A percentile compares a stretch with the other conserved stretches of the same genome.
These are phyloP conservation scores for Cyclocybe aegerita DNA, from an alignment of 768 basidiomycete genomes.

Conservation along the genomic window DNA sequence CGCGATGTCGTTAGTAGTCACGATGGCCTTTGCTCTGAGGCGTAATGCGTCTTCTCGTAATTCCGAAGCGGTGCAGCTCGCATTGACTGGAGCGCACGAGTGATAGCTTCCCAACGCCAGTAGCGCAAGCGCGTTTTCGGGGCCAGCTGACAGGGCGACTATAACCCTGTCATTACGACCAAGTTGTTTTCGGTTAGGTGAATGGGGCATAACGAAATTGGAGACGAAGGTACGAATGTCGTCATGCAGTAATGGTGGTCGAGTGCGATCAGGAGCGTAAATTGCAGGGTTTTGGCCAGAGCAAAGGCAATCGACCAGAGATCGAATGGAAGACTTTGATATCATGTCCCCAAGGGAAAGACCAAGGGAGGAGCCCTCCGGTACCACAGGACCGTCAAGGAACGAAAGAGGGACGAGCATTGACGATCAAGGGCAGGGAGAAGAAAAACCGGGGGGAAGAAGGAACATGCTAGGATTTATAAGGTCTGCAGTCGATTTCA, in stretches of 20 bases:
- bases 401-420: constrained; percentile 35
- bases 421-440: constrained; percentile 1
- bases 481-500: too few species aligned
- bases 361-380: constrained; percentile 32
- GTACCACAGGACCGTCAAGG: constrained; percentile 23
- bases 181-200: constrained; percentile 23
- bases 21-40: constrained; percentile 37
- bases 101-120: constrained; percentile 42
- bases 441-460: not conserved
- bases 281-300: constrained; percentile 34
- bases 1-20: constrained; percentile 39
- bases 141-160: constrained; percentile 42
- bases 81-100: constrained; percentile 47
- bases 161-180: constrained; percentile 47
- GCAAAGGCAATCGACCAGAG: constrained; percentile 41
- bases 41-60: constrained; percentile 40
- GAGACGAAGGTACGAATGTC: constrained; percentile 36
- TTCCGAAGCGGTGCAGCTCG: constrained; percentile 43
- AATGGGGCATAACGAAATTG: constrained; percentile 37
- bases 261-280: constrained; percentile 35
- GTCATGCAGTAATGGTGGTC: constrained; percentile 34
- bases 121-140: constrained; percentile 46
- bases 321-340: constrained; percentile 26
- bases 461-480: not conserved
- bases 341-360: constrained; percentile 33